Conservation (phyloP, 73 alveolate genomes). For the Paramecium caudatum region DNA sequence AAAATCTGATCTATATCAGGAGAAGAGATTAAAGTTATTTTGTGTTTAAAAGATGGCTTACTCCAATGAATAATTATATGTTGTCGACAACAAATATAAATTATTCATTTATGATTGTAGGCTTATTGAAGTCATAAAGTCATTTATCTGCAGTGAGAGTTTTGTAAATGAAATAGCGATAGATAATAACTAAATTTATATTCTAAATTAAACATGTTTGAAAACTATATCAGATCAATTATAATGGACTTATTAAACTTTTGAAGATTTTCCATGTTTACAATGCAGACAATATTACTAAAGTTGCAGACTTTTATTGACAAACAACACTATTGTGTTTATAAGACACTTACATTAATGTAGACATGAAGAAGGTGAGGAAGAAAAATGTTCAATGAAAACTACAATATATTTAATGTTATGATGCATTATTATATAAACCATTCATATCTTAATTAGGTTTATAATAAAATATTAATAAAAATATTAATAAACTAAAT, state of each 20-base stretch:
- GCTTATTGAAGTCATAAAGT: neutral
- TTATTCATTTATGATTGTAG: constrained; percentile 9
- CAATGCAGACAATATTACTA: neutral
- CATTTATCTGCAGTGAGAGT: neutral
- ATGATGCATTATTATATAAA: constrained; percentile 1
- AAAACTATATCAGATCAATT: constrained; percentile 16
- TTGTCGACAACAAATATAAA: neutral
- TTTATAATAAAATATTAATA: neutral
- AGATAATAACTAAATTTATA: neutral
- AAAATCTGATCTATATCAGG: neutral
- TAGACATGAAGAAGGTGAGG: neutral
- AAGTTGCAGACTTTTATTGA: neutral
- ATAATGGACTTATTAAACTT: constrained; percentile 8
- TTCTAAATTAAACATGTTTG: constrained; percentile 19
- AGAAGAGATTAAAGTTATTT: constrained; percentile 35
- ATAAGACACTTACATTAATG: constrained; percentile 56
- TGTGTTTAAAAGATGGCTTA: neutral
- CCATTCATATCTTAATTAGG: constrained; percentile 29
- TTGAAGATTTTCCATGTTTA: neutral
- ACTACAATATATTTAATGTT: neutral
- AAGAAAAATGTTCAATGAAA: constrained; percentile 29
- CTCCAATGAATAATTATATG: constrained; percentile 11
- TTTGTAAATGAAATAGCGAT: neutral
- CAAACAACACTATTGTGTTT: neutral
- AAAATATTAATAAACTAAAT: neutral